Conservation (phyloP, 495 filamentous ascomycete genomes). For the Patellaria atrata region DNA sequence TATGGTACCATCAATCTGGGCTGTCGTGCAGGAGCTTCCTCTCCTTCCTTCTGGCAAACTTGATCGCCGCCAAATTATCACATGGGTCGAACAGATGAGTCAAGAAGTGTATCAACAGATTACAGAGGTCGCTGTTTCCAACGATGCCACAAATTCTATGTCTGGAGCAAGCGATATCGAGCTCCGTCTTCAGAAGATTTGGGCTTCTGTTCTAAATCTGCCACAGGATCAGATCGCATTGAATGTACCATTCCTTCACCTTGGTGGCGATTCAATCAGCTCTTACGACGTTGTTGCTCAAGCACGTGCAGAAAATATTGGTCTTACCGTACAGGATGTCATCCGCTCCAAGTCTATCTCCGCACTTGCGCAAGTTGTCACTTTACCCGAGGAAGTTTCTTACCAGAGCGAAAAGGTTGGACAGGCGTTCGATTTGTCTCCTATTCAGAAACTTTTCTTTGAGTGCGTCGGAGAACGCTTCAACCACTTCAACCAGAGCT, state of each 20-base stretch:
- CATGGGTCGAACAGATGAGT: conserved; percentile 15
- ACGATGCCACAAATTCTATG: no score
- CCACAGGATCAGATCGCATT: conserved; percentile 8
- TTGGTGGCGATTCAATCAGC: conserved; percentile 20
- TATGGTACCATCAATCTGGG: conserved; percentile 20
- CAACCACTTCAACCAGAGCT: conserved; percentile 62
- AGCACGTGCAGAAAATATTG: conserved; percentile 12
- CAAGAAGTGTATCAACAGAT: conserved; percentile 9
- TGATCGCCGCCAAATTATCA: conserved; percentile 11
- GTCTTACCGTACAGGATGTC: conserved; percentile 18
- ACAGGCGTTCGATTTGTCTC: conserved; percentile 48
- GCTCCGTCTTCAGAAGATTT: conserved; percentile 13
- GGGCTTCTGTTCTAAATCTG: conserved; percentile 14
- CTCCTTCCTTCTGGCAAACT: conserved; percentile 19
- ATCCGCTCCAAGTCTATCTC: conserved; percentile 15
- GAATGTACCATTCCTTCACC: conserved; percentile 16
- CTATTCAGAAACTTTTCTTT: conserved; percentile 61
- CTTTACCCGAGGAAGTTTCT: conserved; percentile 6
- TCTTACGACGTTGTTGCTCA: conserved; percentile 19
- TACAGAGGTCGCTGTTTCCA: conserved; percentile 6
- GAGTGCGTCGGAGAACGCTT: conserved; percentile 37
- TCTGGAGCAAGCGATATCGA: conserved; percentile 10
- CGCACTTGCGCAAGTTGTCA: conserved; percentile 7
- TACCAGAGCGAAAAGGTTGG: conserved; percentile 15
- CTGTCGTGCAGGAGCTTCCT: conserved; percentile 10